These are phyloP conservation scores for Theobroma grandiflorum DNA, from an alignment of 441 rosid species.

Conservation along the genomic window DNA sequence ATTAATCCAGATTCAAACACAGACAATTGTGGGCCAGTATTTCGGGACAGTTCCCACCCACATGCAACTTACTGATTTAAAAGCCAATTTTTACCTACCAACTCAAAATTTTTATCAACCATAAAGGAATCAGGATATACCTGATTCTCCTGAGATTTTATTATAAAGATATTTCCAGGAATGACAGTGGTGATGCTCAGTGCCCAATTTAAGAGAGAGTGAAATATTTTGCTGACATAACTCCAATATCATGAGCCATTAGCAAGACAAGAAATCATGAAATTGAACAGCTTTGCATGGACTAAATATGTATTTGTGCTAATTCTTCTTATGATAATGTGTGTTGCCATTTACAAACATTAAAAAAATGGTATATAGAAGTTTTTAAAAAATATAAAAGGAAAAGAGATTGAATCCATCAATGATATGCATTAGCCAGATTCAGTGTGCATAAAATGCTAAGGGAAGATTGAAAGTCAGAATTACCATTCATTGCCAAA, in stretches of 20 bases:
- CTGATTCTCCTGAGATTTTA: neutral
- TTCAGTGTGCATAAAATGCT: neutral
- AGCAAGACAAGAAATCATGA: neutral
- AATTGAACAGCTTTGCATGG: neutral
- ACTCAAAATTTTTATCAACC: neutral
- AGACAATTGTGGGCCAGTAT: neutral
- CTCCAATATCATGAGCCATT: neutral
- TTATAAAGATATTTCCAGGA: neutral
- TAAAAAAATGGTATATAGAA: neutral
- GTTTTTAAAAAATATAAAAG: neutral
- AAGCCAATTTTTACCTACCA: neutral
- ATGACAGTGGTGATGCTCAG: neutral
- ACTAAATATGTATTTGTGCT: neutral
- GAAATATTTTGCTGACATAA: neutral
- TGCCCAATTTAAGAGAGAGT: neutral
- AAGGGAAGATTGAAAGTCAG: conserved; percentile 12
- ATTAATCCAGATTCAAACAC: too few relatives aligned
- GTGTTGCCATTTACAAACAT: neutral
- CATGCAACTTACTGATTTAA: neutral
- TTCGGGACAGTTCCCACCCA: neutral
- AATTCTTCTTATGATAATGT: neutral
- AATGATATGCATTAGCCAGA: conserved; percentile 12
- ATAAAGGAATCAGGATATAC: neutral
- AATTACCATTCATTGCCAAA: conserved; percentile 92
- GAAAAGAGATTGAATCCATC: conserved; percentile 1